Evolutionary conservation across 139 green algal species (phyloP).

Genomic region (Chlamydomonas sphaeroides): DNA sequence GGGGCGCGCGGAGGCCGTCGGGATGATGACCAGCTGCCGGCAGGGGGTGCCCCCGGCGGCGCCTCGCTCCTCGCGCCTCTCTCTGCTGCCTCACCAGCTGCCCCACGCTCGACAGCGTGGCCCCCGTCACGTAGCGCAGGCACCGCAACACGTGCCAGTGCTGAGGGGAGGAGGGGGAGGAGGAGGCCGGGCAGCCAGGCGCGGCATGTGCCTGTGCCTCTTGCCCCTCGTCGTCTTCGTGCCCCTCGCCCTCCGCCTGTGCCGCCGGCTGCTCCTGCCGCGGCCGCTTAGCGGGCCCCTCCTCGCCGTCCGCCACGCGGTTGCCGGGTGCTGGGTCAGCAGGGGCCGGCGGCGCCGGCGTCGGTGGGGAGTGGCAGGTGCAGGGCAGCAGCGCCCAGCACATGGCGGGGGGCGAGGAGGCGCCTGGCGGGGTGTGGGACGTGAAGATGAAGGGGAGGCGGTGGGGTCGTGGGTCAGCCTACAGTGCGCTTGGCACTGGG

Average conservation of each 20-base stretch:
- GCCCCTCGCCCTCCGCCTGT: not conserved
- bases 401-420: not conserved
- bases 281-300: not conserved
- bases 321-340: too few relatives aligned
- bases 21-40: too few relatives aligned
- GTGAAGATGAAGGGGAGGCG: not conserved
- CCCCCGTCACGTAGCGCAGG: conserved; percentile 18
- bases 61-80: too few relatives aligned
- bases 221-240: not conserved
- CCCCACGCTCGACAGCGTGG: not conserved
- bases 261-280: too few relatives aligned
- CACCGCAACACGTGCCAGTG: conserved; percentile 31
- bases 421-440: not conserved
- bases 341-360: too few relatives aligned
- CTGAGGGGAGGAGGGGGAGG: not conserved
- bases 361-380: not conserved
- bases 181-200: too few relatives aligned
- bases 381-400: conserved; percentile 15
- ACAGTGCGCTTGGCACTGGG: too few relatives aligned
- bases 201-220: not conserved
- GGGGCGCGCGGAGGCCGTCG: not conserved
- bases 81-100: conserved; percentile 8
- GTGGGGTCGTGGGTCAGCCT: too few relatives aligned
- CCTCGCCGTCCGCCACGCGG: not conserved
- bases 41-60: too few relatives aligned